Base-by-base conservation (phyloP, 164 flowering plant genomes). In the Amborella trichopoda region DNA sequence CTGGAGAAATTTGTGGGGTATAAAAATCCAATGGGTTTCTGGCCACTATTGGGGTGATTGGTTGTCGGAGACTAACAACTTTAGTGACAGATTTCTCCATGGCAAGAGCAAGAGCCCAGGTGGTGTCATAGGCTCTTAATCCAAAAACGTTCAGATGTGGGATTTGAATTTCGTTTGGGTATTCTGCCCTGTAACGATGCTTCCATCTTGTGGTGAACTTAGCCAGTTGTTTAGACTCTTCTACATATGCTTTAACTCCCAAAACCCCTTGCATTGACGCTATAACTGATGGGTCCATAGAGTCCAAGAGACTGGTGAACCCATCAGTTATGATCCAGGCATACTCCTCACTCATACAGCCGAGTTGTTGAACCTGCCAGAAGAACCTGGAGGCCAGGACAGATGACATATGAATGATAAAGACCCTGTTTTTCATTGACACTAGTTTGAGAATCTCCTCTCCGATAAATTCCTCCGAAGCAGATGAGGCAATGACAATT, bases 251-350 rank as follows among this genome's bases (percentile, higher is more conserved):
- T 42, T 40, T 56, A 1, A 72, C 38, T 19, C 77, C 75, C 42
- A 72, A 13, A 5, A 66, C 70, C 1, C 81, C 81, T 44, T 72
- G 69, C 74, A 73, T 73, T 0, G 71, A 58, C 1, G 59, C 58
- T 6, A 68, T 20, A 6, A 37, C 49, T 0, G 50, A 40, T 2
- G 61, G 10, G 37, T 61, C 38, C 30, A 58, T 20, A 0, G 54
- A 27, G 24, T 30, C 34, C 21, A 66, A 43, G 1, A 44, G 12
- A 40, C 48, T 36, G 3, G 63, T 47, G 6, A 69, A 14, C 19
- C 65, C 68, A 52, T 55, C 34, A 4, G 77, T 64, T 11, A 63
- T 47, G 23, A 75, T 70, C 78, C 78, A 76, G 2, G 41, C 75
- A 40, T 69, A 75, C 28, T 66, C 81, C 37, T 54, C 39, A 6